phyloP scores from a whole-genome alignment of 139 green algal species.

The Pedinophyceae sp. region DNA sequence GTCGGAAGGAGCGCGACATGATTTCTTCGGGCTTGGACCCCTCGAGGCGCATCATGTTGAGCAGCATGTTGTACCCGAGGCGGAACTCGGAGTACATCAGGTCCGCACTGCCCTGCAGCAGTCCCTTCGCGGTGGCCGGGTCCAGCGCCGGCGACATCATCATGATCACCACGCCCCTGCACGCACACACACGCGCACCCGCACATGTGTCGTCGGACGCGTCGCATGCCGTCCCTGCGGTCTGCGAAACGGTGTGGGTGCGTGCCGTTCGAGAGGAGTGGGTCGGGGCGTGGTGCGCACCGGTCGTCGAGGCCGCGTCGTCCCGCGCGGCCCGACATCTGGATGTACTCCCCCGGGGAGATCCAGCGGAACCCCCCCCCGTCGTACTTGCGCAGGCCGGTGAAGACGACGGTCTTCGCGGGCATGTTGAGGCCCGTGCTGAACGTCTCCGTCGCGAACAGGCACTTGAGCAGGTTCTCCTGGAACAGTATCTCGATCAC shows the following conservation, averaged over 20 bases:
- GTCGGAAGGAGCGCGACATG: constrained; percentile 5
- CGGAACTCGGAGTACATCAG: constrained; percentile 55
- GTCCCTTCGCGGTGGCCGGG: constrained; percentile 44
- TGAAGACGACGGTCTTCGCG: constrained; percentile 64
- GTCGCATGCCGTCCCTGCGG: no score
- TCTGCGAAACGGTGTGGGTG: background rate
- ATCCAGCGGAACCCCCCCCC: constrained; percentile 42
- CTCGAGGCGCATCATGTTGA: constrained; percentile 53
- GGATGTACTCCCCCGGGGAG: constrained; percentile 58
- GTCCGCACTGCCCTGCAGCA: constrained; percentile 64
- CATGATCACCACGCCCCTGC: constrained; percentile 65
- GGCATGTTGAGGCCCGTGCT: constrained; percentile 76
- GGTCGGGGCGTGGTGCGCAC: constrained; percentile 4
- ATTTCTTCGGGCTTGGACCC: constrained; percentile 18
- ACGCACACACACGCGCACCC: no score
- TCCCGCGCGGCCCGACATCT: constrained; percentile 63
- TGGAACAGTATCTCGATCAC: constrained; percentile 69
- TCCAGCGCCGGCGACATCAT: constrained; percentile 75
- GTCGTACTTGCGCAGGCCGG: constrained; percentile 55
- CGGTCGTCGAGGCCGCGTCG: constrained; percentile 51
- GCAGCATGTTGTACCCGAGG: constrained; percentile 63
- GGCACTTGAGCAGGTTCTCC: constrained; percentile 50
- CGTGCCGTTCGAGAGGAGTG: background rate
- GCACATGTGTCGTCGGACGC: no score
- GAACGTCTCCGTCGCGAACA: constrained; percentile 79